Evolutionary conservation across 208 protist species (phyloP), one percentile per base, ranked within the genome.

Genomic region (Leishmania mexicana): DNA sequence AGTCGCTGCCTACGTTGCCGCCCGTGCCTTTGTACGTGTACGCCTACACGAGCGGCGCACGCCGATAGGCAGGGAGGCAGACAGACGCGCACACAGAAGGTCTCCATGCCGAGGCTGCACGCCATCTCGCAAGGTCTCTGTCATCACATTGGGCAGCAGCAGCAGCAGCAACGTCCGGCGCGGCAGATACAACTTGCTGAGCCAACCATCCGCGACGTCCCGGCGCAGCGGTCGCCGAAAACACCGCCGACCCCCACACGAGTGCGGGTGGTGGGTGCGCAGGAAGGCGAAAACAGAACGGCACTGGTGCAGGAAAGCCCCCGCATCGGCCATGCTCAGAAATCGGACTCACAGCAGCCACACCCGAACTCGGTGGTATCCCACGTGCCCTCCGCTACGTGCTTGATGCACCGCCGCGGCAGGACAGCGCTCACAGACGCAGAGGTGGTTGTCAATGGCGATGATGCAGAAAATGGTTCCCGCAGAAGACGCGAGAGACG

Each of bases 51-150:
- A 31, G 28, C 35, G 21, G 6, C 31, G 3, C 64, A 70, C 40
- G 31, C 11, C 21, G 60, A 67, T 28, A 28, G n/a, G 62, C 3
- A 67, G 3, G 40, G 2, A 47, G 17, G 19, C 35, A 72, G 10
- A 72, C 68, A 73, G 21, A 73, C 62, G 31, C 38, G 1, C 68
- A 51, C 21, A 51, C 3, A 67, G 6, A 71, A 17, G 21, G 40
- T 6, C 68, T 8, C 6, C 11, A 76, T 76, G 72, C 72, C 72
- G 49, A 54, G 40, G 15, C 72, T 76, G 72, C n/a, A 54, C 72
- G 49, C 72, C 24, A 73, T 73, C 40, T n/a, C 42, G 45, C 40
- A 53, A 42, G 28, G 24, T 15, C 24, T 19, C 42, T 53, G 68
- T 42, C 1, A 31, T 42, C 40, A n/a, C 42, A 47, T 38, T 28